Base-by-base conservation (phyloP, 2,329 filamentous ascomycete species). In the Phialemonium atrogriseum region DNA sequence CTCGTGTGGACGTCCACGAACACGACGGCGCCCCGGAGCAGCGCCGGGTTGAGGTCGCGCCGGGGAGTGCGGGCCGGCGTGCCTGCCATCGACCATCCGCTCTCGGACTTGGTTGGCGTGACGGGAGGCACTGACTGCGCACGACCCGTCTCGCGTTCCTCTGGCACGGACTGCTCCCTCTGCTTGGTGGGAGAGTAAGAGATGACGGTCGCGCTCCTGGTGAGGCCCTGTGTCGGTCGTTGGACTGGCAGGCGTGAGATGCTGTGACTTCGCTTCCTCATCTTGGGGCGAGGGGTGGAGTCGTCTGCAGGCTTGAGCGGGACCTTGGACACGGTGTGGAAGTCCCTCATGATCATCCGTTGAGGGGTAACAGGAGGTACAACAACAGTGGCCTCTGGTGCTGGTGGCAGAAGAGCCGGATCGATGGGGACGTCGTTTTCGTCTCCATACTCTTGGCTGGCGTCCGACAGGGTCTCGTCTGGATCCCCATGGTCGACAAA, bases 1-100 rank as follows among this genome's bases (percentile, higher is more conserved):
- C 74, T 82, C 1, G 84, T 88, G 50, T 85, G 76, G 3, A 93
- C 84, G 52, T 94, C 86, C 2, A 91, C 83, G 49, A 79, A 86
- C 5, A 91, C 82, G 4, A 86, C 73, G 11, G 78, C 82, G 2
- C 85, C 86, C 13, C 70, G 68, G 4, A 89, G 65, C 4, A 83
- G 52, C 1, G 52, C 49, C 4, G 65, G 55, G 41, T 75, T 60
- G 8, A 77, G 42, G 33, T 77, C 67, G 2, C 61, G 60, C 5
- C 69, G 66, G 13, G 73, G 68, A 14, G 72, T 76, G 21, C 69
- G 67, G 4, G 66, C 66, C 3, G 73, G 73, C 0, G 73, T 77
- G 10, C 63, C 71, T 19, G 66, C 51, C 0, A 59, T 64, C 4
- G 71, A 71, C 71, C 71, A 77, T 10, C 42, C 43, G 4, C 58